Base-by-base conservation (phyloP, 2,329 filamentous ascomycete species). In the Raffaelea albimanens region DNA sequence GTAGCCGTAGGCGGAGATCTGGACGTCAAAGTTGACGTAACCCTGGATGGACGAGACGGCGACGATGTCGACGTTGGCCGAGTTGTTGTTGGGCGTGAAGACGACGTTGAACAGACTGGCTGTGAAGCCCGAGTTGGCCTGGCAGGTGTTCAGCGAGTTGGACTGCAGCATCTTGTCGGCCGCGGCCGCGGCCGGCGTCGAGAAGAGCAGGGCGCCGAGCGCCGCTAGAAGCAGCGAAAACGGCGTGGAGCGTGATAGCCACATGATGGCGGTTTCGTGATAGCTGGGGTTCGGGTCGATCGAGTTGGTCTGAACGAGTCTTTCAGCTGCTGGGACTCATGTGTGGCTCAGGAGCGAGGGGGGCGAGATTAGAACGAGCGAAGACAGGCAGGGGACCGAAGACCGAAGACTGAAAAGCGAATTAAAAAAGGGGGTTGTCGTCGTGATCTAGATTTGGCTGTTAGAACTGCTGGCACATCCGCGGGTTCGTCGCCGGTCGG, bases 81-180 rank as follows among this genome's bases (percentile, higher is more conserved):
- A 77, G 56, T 71, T 69, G 63, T 87, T 85, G 55, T 74, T 66
- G 18, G 82, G 80, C 3, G 74, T 83, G 66, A 82, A 85, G 53
- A 76, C 68, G 62, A 91, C 83, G 57, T 88, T 81, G 73, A 93
- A 91, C 48, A 88, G 73, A 49, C 82, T 86, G 48, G 87, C 86
- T 2, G 83, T 84, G 64, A 93, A 90, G 57, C 78, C 81, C 38
- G 83, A 87, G 65, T 87, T 83, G 50, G 73, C 69, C 72, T 86
- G 83, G 67, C 87, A 93, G 36, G 84, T 74, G 60, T 82, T 83
- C 50, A 91, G 75, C 47, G 85, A 87, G 56, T 76, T 81, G 33
- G 59, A 61, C 48, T 55, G 44, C 38, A 62, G 57, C 40, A 61
- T 50, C 36, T 55, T 75, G n/a, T n/a, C n/a, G 25, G 25, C 7